Evolutionary conservation across 108 stramenopile species (phyloP).

Genomic region (Nitzschia sp.): DNA sequence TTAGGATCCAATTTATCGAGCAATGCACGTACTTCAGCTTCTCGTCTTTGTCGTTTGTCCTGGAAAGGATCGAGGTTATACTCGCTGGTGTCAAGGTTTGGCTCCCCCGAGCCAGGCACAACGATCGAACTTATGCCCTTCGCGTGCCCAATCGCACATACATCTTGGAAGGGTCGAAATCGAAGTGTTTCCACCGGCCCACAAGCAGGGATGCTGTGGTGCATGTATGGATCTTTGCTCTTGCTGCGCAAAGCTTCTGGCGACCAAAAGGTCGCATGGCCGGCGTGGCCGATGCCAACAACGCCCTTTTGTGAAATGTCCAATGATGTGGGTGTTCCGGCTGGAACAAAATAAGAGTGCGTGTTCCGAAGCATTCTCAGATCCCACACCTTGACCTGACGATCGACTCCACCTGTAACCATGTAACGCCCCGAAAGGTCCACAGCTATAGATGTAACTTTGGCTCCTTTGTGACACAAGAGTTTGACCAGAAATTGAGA

Average conservation of each 20-base stretch:
- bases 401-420: constrained; percentile 89
- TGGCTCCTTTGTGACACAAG: constrained; percentile 85
- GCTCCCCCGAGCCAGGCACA: constrained; percentile 96
- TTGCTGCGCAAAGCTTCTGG: constrained; percentile 75
- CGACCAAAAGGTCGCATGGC: constrained; percentile 90
- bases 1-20: constrained; percentile 95
- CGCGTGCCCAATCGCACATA: constrained; percentile 91
- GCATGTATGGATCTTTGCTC: constrained; percentile 88
- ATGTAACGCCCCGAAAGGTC: constrained; percentile 83
- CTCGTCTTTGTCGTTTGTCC: constrained; percentile 88
- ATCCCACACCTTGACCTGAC: constrained; percentile 93
- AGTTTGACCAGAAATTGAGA: constrained; percentile 86
- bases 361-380: constrained; percentile 79
- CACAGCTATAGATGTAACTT: constrained; percentile 83
- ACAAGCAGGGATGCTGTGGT: constrained; percentile 68
- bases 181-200: constrained; percentile 70
- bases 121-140: constrained; percentile 90
- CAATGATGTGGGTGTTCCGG: constrained; percentile 68
- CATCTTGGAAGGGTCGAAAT: constrained; percentile 98
- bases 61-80: constrained; percentile 91
- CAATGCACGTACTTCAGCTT: constrained; percentile 93
- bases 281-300: constrained; percentile 84
- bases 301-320: constrained; percentile 94
- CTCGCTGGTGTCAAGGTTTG: constrained; percentile 93
- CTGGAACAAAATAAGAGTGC: constrained; percentile 60